Evolutionary conservation across 2,329 filamentous ascomycete genomes (phyloP).

Genomic region (Epichloe brachyelytri): DNA sequence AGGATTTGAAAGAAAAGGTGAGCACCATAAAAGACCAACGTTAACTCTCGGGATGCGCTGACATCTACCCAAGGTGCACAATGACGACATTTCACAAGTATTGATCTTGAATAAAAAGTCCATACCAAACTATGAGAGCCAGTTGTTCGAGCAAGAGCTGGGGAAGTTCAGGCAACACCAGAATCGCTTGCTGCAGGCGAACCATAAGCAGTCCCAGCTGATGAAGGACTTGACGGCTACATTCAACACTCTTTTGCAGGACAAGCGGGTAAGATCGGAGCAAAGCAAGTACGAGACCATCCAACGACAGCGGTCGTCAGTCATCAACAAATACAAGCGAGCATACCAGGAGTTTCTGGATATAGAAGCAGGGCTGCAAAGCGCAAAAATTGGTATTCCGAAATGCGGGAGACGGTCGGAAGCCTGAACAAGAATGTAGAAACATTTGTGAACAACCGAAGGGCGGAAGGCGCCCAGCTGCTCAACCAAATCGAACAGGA

Average conservation of each 20-base stretch:
- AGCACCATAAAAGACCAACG: constrained; percentile 11
- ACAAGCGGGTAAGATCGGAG: constrained; percentile 85
- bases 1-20: constrained; percentile 96
- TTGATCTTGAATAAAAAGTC: constrained; percentile 97
- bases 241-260: constrained; percentile 80
- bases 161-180: constrained; percentile 95
- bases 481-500: constrained; percentile 78
- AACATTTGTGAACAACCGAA: constrained; percentile 87
- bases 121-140: constrained; percentile 79
- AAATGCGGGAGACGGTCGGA: constrained; percentile 91
- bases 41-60: no score
- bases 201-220: constrained; percentile 84
- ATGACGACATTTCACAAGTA: constrained; percentile 94
- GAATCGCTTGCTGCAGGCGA: constrained; percentile 79
- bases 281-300: constrained; percentile 91
- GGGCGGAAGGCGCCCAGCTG: constrained; percentile 81
- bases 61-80: constrained; percentile 54
- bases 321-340: constrained; percentile 78
- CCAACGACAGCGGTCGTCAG: constrained; percentile 66
- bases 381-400: constrained; percentile 88
- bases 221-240: constrained; percentile 88
- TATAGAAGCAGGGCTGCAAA: constrained; percentile 69
- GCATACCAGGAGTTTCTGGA: constrained; percentile 89
- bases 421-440: constrained; percentile 93
- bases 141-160: constrained; percentile 90